Conservation (phyloP, 169 alveolate species). For the Eimeria praecox region DNA sequence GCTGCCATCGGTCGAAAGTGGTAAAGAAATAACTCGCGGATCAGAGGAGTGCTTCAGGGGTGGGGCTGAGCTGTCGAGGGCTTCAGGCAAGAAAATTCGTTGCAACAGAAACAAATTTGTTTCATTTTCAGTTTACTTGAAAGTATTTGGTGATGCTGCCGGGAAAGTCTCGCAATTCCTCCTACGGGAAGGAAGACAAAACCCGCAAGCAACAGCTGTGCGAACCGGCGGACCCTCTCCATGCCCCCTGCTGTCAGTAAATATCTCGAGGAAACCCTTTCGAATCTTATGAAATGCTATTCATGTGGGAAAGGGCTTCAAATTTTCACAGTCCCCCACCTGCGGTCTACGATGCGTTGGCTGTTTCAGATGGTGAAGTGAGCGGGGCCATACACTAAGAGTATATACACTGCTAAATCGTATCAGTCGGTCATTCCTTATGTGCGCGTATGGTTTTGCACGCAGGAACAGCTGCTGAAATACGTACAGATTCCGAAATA, state of each 20-base stretch:
- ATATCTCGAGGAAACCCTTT: background rate
- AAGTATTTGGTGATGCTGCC: background rate
- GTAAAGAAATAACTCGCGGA: background rate
- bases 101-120: background rate
- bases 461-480: background rate
- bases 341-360: background rate
- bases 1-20: slow-evolving; percentile 56
- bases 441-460: background rate
- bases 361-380: background rate
- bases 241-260: background rate
- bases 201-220: background rate
- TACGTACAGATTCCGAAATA: background rate
- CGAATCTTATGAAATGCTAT: background rate
- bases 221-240: slow-evolving; percentile 25
- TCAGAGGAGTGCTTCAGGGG: background rate
- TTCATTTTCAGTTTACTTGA: background rate
- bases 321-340: background rate
- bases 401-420: background rate
- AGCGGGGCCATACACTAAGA: background rate
- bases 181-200: background rate
- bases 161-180: slow-evolving; percentile 20
- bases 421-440: background rate
- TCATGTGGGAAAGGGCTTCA: background rate
- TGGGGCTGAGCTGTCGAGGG: slow-evolving; percentile 1
- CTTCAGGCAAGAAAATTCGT: background rate